Percentiles rank a stretch among this genome's conserved stretches.
phyloP scores from a whole-genome alignment of 192 early-diverging fungal genomes.

The Entomortierella parvispora region DNA sequence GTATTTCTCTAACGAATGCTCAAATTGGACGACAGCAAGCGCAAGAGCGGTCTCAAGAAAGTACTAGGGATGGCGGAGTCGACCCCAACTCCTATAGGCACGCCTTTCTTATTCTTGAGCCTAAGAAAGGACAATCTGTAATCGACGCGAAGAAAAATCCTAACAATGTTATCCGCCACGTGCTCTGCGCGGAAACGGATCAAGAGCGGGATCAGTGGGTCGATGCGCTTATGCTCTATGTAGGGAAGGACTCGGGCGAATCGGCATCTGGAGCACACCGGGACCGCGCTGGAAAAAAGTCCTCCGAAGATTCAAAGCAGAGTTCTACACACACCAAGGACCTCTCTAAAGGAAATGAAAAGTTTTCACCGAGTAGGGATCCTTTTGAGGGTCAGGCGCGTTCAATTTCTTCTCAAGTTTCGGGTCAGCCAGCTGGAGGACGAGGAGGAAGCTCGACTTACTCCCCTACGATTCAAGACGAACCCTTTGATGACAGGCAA shows the following conservation, averaged over 20 bases:
- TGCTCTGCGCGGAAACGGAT: constrained; percentile 92
- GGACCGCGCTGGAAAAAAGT: constrained; percentile 20
- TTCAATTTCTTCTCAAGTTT: constrained; percentile 19
- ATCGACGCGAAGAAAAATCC: constrained; percentile 43
- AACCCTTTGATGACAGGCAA: constrained; percentile 15
- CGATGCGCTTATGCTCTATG: constrained; percentile 66
- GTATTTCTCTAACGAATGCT: constrained; percentile 81
- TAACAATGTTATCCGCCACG: constrained; percentile 63
- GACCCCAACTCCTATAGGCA: constrained; percentile 80
- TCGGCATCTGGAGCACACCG: not conserved
- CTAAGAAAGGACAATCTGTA: constrained; percentile 69
- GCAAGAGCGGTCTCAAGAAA: constrained; percentile 30
- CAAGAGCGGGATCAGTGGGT: constrained; percentile 94
- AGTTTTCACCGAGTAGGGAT: constrained; percentile 32
- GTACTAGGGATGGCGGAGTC: constrained; percentile 22
- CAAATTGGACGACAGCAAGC: constrained; percentile 71
- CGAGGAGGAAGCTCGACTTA: constrained; percentile 17
- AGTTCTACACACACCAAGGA: constrained; percentile 49
- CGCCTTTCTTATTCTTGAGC: constrained; percentile 90
- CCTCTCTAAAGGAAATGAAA: constrained; percentile 35
- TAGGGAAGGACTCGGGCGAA: constrained; percentile 32
- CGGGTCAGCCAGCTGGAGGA: constrained; percentile 15
- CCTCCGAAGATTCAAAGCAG: constrained; percentile 39
- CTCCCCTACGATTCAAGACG: constrained; percentile 22
- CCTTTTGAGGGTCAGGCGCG: constrained; percentile 46